Conservation (phyloP, 2,329 filamentous ascomycete species). For the Cercospora brassicicola region DNA sequence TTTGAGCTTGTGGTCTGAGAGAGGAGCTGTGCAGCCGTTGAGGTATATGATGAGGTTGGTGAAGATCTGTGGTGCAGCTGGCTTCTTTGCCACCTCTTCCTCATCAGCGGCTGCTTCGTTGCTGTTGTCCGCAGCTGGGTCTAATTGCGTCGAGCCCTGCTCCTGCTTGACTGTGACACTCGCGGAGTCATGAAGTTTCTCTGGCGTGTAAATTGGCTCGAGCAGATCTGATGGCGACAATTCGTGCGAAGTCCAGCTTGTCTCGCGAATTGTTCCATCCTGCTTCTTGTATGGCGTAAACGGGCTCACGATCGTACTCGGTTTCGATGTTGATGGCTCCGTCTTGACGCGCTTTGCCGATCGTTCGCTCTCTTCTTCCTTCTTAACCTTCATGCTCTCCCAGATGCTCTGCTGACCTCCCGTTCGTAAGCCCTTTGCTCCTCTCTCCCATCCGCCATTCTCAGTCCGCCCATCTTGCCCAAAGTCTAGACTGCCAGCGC, state of each 20-base stretch:
- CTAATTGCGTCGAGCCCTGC: not conserved
- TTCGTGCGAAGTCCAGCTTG: constrained; percentile 38
- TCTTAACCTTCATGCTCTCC: constrained; percentile 35
- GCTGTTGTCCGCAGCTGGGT: not conserved
- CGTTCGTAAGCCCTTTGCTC: constrained; percentile 51
- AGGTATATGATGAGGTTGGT: constrained; percentile 73
- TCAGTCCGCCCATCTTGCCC: constrained; percentile 51
- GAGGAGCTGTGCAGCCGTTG: constrained; percentile 81
- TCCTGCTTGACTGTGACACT: not conserved
- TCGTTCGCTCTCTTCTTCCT: constrained; percentile 22
- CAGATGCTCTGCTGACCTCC: constrained; percentile 48
- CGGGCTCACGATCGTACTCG: constrained; percentile 35
- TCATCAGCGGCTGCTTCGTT: too few species aligned
- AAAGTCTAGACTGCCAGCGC: constrained; percentile 61
- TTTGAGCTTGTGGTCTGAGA: constrained; percentile 86
- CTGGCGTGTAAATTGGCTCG: constrained; percentile 27
- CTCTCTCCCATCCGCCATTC: constrained; percentile 55
- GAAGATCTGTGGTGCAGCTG: constrained; percentile 45
- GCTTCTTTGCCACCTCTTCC: not conserved
- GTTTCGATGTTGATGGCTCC: constrained; percentile 12
- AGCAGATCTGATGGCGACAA: constrained; percentile 36
- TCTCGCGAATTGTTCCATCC: constrained; percentile 35
- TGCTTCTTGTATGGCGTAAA: constrained; percentile 35
- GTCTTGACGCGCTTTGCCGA: constrained; percentile 27
- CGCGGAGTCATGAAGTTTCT: not conserved